These are phyloP conservation scores for Solanum lycopersicoides DNA, from an alignment of 257 asterid genomes.

Conservation along the genomic window DNA sequence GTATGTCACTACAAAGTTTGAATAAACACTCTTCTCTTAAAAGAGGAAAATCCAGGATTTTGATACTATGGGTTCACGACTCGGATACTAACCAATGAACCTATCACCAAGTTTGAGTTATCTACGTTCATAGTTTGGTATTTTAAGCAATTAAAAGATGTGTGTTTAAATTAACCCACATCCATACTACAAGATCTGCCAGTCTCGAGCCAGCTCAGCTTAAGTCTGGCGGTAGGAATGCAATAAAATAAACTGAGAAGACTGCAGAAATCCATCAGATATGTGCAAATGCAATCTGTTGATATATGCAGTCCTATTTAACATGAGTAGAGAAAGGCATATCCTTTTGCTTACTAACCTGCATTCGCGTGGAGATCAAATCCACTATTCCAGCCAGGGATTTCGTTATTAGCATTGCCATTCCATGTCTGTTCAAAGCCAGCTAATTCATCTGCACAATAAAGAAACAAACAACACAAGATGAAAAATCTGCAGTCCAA, in stretches of 20 bases:
- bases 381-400: slow-evolving; percentile 23
- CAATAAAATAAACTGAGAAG: neutral
- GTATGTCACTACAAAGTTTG: neutral
- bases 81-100: neutral
- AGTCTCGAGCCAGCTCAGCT: neutral
- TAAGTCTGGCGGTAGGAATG: neutral
- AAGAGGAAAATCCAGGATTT: neutral
- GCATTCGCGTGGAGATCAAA: slow-evolving; percentile 10
- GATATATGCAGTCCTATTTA: neutral
- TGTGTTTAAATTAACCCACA: neutral
- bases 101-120: neutral
- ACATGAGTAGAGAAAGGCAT: neutral
- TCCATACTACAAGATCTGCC: neutral
- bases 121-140: neutral
- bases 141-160: neutral
- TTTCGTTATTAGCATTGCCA: slow-evolving; percentile 24
- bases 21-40: neutral
- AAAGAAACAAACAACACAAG: neutral
- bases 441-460: slow-evolving; percentile 48
- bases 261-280: neutral
- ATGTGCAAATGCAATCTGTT: neutral
- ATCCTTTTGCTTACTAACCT: slow-evolving; percentile 15
- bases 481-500: neutral
- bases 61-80: neutral
- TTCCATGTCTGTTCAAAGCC: slow-evolving; percentile 70